Base-by-base conservation (phyloP, 1,284 basidiomycete species). In the Polyporus tsugae region DNA sequence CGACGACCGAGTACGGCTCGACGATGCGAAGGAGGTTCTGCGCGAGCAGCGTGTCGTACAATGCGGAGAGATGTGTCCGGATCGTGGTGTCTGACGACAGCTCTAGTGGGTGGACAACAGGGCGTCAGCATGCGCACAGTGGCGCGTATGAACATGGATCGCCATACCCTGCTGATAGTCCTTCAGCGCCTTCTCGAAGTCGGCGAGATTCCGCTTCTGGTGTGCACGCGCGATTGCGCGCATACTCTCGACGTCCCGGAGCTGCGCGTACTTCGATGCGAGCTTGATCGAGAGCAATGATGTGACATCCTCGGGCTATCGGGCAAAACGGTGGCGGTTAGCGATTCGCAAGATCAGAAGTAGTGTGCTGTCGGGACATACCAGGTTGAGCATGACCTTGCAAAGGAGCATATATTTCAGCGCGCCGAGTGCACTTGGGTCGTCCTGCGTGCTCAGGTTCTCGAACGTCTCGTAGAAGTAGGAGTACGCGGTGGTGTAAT, bases 391-490 rank as follows among this genome's bases (percentile, higher is more conserved):
- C 97, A 99, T 99, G 78, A 99, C 93, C 81, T 99, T 99, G 82
- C 97, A 99, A 60, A 99, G 82, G 15, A 99, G 85, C 96, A 99
- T 98, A 82, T 99, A 99, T 82, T 99, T 99, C 73, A 99, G 85
- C 11, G 96, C 95, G 4, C 88, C 87, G n/a, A 97, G 84, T 0
- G 96, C 90, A 19, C 80, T 79, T 2, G 93, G 90, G 71, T 95
- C 92, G 1, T 95, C 96, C 75, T 92, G 88, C 4, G 86, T 75
- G 63, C 85, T 87, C 72, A 93, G 77, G 72, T 87, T 91, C 79
- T 99, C 97, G 73, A 99, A 97, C 2, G 96, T 93, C 81, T 99
- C 97, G 75, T 95, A 97, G 82, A 99, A 99, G 84, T 99, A 99
- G 0, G 95, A 97, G 80, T 98, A 98, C 49, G 91, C 97, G 0